Evolutionary conservation across 345 rosid genomes (phyloP).

Genomic region (Crucihimalaya himalaica): DNA sequence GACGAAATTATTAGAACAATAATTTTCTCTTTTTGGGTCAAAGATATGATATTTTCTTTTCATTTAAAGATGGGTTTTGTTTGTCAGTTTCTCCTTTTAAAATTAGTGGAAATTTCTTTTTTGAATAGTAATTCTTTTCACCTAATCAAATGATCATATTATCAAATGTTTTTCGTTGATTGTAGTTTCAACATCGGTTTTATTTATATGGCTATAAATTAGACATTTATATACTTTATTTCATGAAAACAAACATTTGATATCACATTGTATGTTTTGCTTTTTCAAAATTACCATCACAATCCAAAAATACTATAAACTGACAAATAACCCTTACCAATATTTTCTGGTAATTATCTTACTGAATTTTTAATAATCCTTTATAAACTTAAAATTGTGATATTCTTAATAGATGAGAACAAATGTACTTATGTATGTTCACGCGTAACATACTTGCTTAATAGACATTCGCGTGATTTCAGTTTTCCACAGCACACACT

Average conservation of each 20-base stretch:
- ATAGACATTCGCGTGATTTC: neutral
- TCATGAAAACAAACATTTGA: neutral
- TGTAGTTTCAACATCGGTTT: neutral
- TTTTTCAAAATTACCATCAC: neutral
- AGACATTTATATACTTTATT: neutral
- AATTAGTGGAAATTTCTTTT: conserved; percentile 35
- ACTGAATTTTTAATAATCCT: no score
- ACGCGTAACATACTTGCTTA: neutral
- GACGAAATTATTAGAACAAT: conserved; percentile 29
- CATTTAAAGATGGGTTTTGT: conserved; percentile 6
- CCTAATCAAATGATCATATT: conserved; percentile 2
- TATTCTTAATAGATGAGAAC: no score
- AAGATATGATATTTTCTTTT: conserved; percentile 28
- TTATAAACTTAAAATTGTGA: no score
- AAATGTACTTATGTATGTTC: neutral
- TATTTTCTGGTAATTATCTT: neutral
- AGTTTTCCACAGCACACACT: neutral
- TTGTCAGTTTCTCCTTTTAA: conserved; percentile 31
- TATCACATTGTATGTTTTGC: neutral
- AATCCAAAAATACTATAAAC: neutral
- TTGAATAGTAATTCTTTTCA: conserved; percentile 1
- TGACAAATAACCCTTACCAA: neutral
- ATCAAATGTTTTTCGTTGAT: conserved; percentile 12
- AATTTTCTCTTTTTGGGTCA: conserved; percentile 33
- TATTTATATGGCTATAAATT: neutral